A percentile compares a stretch with the other conserved stretches of the same genome.
These are phyloP conservation scores for Aspergillus piperis DNA, from an alignment of 2,329 filamentous ascomycete species.

Conservation along the genomic window DNA sequence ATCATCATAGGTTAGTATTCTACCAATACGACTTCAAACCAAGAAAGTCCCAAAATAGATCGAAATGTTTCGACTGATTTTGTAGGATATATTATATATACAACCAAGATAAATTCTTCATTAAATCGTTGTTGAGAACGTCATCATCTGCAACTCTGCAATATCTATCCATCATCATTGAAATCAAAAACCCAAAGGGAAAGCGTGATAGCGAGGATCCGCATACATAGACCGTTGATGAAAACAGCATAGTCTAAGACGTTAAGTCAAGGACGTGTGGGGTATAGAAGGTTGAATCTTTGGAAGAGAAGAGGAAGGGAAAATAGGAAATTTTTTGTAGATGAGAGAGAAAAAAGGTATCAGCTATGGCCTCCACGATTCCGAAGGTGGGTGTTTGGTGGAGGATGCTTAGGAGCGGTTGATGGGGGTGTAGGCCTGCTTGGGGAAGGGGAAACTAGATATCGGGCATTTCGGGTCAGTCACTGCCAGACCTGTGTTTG, in stretches of 20 bases:
- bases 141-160: slow-evolving; percentile 24
- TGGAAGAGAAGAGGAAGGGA: slow-evolving; percentile 13
- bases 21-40: neutral
- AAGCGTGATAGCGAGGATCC: too few species aligned
- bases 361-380: neutral
- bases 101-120: slow-evolving; percentile 13
- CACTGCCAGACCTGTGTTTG: neutral
- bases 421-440: slow-evolving; percentile 68
- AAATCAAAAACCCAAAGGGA: neutral
- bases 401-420: slow-evolving; percentile 27
- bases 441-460: slow-evolving; percentile 74
- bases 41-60: neutral
- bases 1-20: too few species aligned
- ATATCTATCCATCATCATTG: slow-evolving; percentile 17
- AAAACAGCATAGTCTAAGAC: slow-evolving; percentile 28
- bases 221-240: slow-evolving; percentile 5
- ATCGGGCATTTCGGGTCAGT: slow-evolving; percentile 21
- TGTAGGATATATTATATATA: neutral
- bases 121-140: slow-evolving; percentile 42
- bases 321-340: slow-evolving; percentile 21
- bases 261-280: slow-evolving; percentile 31
- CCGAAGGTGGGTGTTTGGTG: neutral
- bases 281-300: slow-evolving; percentile 49
- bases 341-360: neutral
- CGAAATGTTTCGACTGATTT: neutral